Evolutionary conservation across 306 rosid species (phyloP), one percentile per base, ranked within the genome.

Genomic region (Fragaria nilgerrensis): DNA sequence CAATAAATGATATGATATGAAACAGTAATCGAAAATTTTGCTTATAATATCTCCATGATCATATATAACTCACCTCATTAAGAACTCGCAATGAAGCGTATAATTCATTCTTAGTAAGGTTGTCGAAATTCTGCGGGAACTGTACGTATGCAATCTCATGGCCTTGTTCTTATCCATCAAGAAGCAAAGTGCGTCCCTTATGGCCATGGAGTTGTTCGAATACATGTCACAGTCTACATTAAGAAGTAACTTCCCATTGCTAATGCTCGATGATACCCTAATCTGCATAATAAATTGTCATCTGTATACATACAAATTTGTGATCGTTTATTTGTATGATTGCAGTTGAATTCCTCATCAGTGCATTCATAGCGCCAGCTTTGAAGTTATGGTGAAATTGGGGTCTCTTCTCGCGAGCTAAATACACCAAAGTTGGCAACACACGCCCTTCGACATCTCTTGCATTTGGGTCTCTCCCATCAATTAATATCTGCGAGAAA

Each of bases 181-280:
- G 79, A 92, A 92, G 79, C 98, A 94, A 86, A 91, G 84, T 73
- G 87, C 90, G 70, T 89, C 94, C n/a, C 84, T 82, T 49, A 91
- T 67, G 34, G 93, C 83, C 59, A 81, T 68, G 5, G 93, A 90
- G 71, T 82, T 82, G 85, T 93, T 91, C 37, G 97, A 88, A 77
- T 85, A 86, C 98, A 89, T 93, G 72, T 93, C 97, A 86, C 98
- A 93, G 63, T 93, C 97, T 55, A 93, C 91, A 43, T 83, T 91
- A 14, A 91, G 89, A 81, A 89, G 76, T 13, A 91, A 63, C 56
- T 85, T 73, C 11, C 90, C 90, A 0, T 89, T 89, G 88, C 96
- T 93, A 2, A 93, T 88, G 25, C 55, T 65, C 0, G 93, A 87
- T 11, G 98, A 93, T 74, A 91, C 96, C 70, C 97, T 84, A 32